Conservation (phyloP, 129 eudicot species). For the Mikania micrantha region DNA sequence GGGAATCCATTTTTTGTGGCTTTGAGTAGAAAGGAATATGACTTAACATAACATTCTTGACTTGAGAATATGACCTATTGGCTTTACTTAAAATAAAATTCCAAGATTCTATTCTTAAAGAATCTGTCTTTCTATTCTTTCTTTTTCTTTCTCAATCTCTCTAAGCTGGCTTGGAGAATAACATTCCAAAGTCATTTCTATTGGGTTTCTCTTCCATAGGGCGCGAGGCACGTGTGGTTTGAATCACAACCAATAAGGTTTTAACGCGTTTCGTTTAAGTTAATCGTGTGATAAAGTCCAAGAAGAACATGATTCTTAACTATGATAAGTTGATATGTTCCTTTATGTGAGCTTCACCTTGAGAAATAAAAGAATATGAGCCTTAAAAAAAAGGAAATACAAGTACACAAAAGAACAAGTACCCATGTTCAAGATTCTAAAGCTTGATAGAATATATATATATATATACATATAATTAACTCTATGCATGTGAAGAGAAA, state of each 20-base stretch:
- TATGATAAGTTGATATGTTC: conserved; percentile 28
- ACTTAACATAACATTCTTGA: conserved; percentile 66
- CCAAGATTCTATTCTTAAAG: conserved; percentile 62
- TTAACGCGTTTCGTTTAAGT: conserved; percentile 15
- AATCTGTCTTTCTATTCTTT: conserved; percentile 20
- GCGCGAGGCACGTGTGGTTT: conserved; percentile 31
- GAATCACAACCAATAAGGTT: conserved; percentile 15
- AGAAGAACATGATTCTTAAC: conserved; percentile 33
- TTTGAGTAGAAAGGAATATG: conserved; percentile 49
- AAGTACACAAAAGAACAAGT: conserved; percentile 32
- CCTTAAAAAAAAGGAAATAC: conserved; percentile 27
- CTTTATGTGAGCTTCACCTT: conserved; percentile 39
- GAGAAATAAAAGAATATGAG: conserved; percentile 26
- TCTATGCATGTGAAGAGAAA: conserved; percentile 6
- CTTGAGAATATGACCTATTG: conserved; percentile 38
- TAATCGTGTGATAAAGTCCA: conserved; percentile 24
- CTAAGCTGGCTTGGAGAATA: conserved; percentile 22
- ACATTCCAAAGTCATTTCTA: conserved; percentile 75
- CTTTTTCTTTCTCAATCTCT: conserved; percentile 27
- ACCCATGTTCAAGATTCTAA: conserved; percentile 39
- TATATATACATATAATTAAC: conserved; percentile 11
- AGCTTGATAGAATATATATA: conserved; percentile 30
- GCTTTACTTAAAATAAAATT: conserved; percentile 64
- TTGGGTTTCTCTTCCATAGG: conserved; percentile 33
- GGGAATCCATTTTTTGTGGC: conserved; percentile 85